Percentiles rank a stretch among this genome's conserved stretches.
Evolutionary conservation across 2,329 filamentous ascomycete species (phyloP).

Genomic region (Epichloe elymi): DNA sequence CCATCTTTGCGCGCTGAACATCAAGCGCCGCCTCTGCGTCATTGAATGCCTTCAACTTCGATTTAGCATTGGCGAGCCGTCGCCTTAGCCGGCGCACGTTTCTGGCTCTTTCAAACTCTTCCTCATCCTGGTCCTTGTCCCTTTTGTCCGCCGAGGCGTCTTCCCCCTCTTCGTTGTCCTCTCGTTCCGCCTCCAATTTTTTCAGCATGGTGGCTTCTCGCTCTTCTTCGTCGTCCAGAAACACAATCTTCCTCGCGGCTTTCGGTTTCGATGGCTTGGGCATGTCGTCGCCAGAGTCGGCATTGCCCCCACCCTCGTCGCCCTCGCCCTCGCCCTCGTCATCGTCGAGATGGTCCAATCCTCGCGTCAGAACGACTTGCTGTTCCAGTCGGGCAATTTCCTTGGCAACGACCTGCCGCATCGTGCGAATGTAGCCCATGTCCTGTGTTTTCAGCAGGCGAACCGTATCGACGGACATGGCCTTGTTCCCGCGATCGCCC

Average conservation of each 20-base stretch:
- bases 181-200: constrained; percentile 19
- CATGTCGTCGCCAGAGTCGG: constrained; percentile 19
- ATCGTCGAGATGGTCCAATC: constrained; percentile 23
- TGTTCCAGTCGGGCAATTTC: constrained; percentile 44
- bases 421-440: constrained; percentile 49
- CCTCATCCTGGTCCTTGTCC: constrained; percentile 15
- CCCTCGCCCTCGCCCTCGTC: constrained; percentile 19
- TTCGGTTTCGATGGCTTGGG: constrained; percentile 17
- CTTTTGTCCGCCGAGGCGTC: constrained; percentile 6
- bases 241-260: constrained; percentile 37
- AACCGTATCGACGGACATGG: constrained; percentile 42
- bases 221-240: constrained; percentile 29
- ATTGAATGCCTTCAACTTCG: constrained; percentile 41
- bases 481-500: constrained; percentile 43
- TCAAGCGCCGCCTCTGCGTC: constrained; percentile 44
- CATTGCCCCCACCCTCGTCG: constrained; percentile 16
- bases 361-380: constrained; percentile 32
- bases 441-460: constrained; percentile 58
- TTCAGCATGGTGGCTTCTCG: constrained; percentile 18
- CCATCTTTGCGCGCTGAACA: constrained; percentile 48
- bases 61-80: constrained; percentile 36
- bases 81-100: constrained; percentile 31
- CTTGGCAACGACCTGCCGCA: constrained; percentile 45
- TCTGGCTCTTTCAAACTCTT: constrained; percentile 27
- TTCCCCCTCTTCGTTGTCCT: constrained; percentile 11